Base-by-base conservation (phyloP, 768 basidiomycete genomes). In the Trametes meyenii region DNA sequence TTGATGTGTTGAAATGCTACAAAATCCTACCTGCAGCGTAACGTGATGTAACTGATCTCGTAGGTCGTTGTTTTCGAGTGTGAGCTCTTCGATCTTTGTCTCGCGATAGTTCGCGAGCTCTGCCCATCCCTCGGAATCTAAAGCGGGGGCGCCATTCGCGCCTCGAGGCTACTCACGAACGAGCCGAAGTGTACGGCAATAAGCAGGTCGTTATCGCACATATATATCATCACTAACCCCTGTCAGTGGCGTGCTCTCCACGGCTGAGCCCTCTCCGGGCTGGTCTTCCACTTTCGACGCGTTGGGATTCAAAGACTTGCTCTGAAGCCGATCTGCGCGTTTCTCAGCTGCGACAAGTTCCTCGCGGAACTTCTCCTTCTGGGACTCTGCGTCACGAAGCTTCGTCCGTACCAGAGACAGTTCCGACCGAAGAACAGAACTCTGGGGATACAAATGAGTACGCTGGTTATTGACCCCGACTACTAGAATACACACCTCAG, bases 211-310 rank as follows among this genome's bases (percentile, higher is more conserved):
- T 29, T 13, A 11, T 29, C 16, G 16, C 35, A 1, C 33, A 36
- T 78, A 78, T 79, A 77, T 79, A 78, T 79, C 81, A 5, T 21
- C 14, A 88, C 89, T 85, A 83, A 90, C 89, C 79, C 77, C 81
- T 74, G 87, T 85, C 80, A 86, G 82, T 77, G 81, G 84, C 75
- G 82, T 79, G 75, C 77, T 78, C 67, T 72, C 72, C 71, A 75
- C 77, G 65, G 78, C 74, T 75, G 79, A 81, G 79, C 82, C 82
- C 72, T 75, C 62, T 50, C 72, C 75, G 43, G 64, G 53, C 6
- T 71, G 68, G 24, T 67, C 72, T 43, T 77, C 60, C 66, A 45
- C 53, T 19, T 44, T 66, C 51, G 40, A 63, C 12, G 60, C 46
- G 5, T 36, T 16, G 5, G 59, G 36, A 8, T 62, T 53, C 1